Percentiles rank a stretch among this genome's conserved stretches.
Evolutionary conservation across 2,329 filamentous ascomycete species (phyloP).

Genomic region (Neonectria hederae): DNA sequence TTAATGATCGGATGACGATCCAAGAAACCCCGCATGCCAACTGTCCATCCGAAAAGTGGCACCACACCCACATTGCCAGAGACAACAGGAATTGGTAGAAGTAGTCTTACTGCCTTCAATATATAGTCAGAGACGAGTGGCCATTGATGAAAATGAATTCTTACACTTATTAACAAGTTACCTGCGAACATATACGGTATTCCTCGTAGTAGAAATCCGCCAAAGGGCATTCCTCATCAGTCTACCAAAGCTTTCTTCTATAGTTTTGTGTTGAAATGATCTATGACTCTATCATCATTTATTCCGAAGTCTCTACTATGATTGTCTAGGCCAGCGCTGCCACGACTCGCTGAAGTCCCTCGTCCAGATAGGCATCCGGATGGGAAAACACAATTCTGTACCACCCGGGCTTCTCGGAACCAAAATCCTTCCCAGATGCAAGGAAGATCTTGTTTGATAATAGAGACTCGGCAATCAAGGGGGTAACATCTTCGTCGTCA

Average conservation of each 20-base stretch:
- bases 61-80: neutral
- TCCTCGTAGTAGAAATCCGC: no score
- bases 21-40: conserved; percentile 11
- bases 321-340: conserved; percentile 25
- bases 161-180: no score
- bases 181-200: no score
- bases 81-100: neutral
- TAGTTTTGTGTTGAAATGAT: neutral
- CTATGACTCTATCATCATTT: neutral
- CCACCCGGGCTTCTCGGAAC: conserved; percentile 51
- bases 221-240: neutral
- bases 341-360: conserved; percentile 38
- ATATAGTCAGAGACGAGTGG: neutral
- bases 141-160: no score
- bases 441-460: conserved; percentile 48
- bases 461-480: conserved; percentile 42
- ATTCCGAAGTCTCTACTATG: neutral
- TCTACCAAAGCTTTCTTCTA: neutral
- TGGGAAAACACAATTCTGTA: conserved; percentile 53
- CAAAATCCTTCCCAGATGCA: conserved; percentile 49
- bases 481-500: conserved; percentile 36
- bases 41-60: neutral
- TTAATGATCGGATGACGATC: conserved; percentile 1
- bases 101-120: neutral
- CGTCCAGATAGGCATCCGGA: conserved; percentile 41